Percentiles rank a stretch among this genome's conserved stretches.
phyloP scores from a whole-genome alignment of 1,284 basidiomycete genomes.

The Taiwanofungus camphoratus region DNA sequence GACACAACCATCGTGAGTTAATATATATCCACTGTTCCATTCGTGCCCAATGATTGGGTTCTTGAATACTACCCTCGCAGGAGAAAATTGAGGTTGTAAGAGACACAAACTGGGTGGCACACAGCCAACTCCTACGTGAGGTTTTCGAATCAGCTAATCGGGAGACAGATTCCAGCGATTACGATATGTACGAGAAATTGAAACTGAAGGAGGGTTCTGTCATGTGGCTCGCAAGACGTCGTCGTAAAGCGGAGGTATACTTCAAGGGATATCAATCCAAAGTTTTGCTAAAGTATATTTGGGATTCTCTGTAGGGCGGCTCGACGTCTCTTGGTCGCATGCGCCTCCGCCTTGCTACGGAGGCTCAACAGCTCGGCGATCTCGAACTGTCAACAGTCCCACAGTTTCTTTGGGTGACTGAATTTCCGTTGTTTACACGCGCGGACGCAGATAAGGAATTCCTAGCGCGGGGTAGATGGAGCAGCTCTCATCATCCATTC shows the following conservation, averaged over 20 bases:
- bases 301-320: constrained; percentile 53
- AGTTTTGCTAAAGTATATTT: neutral
- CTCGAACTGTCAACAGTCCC: constrained; percentile 46
- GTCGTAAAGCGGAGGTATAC: constrained; percentile 39
- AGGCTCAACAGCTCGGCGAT: constrained; percentile 52
- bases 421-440: constrained; percentile 91
- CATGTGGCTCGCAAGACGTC: constrained; percentile 44
- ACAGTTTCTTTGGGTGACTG: constrained; percentile 93
- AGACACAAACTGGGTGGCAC: too few species aligned
- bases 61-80: neutral
- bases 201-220: constrained; percentile 15
- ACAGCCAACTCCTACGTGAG: too few species aligned
- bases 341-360: constrained; percentile 62
- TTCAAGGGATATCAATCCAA: constrained; percentile 8
- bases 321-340: constrained; percentile 78
- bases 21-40: too few species aligned
- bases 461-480: constrained; percentile 82
- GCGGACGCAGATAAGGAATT: constrained; percentile 86
- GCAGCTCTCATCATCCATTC: constrained; percentile 91
- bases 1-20: too few species aligned
- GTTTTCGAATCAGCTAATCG: too few species aligned
- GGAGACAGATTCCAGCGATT: neutral
- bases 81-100: neutral
- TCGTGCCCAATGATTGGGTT: too few species aligned
- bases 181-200: constrained; percentile 19